Evolutionary conservation across 345 rosid genomes (phyloP).

Genomic region (Erysimum cheiranthoides): DNA sequence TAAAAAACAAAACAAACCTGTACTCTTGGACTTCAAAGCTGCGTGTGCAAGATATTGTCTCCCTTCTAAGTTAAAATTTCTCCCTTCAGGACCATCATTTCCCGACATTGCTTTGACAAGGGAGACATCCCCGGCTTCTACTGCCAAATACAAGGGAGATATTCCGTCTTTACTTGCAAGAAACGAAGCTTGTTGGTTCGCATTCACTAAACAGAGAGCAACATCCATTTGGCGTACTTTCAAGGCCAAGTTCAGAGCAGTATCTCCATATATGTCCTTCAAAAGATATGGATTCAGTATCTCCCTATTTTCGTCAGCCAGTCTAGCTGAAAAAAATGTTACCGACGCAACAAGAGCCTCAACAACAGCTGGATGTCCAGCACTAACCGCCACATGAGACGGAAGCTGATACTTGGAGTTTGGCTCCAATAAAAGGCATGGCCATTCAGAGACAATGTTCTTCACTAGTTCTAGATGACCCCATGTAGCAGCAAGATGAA

Average conservation of each 20-base stretch:
- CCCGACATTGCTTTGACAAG: constrained; percentile 21
- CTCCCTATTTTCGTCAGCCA: background rate
- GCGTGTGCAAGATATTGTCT: constrained; percentile 22
- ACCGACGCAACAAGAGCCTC: background rate
- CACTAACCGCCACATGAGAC: constrained; percentile 29
- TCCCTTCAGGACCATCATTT: background rate
- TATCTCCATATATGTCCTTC: constrained; percentile 31
- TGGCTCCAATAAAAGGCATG: background rate
- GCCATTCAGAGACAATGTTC: background rate
- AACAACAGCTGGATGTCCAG: constrained; percentile 4
- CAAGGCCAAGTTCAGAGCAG: constrained; percentile 43
- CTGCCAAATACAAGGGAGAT: constrained; percentile 37
- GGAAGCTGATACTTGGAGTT: constrained; percentile 16
- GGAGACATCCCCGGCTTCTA: background rate
- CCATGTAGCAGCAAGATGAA: background rate
- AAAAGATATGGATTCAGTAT: background rate
- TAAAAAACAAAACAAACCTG: constrained; percentile 6
- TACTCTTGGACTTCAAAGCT: background rate
- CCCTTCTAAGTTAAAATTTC: constrained; percentile 7
- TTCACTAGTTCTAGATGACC: constrained; percentile 5
- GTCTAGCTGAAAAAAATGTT: background rate
- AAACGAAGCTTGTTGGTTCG: background rate
- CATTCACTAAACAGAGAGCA: background rate
- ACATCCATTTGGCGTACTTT: background rate
- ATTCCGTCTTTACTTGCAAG: background rate